Evolutionary conservation across 306 rosid species (phyloP).

Genomic region (Quercus alba): DNA sequence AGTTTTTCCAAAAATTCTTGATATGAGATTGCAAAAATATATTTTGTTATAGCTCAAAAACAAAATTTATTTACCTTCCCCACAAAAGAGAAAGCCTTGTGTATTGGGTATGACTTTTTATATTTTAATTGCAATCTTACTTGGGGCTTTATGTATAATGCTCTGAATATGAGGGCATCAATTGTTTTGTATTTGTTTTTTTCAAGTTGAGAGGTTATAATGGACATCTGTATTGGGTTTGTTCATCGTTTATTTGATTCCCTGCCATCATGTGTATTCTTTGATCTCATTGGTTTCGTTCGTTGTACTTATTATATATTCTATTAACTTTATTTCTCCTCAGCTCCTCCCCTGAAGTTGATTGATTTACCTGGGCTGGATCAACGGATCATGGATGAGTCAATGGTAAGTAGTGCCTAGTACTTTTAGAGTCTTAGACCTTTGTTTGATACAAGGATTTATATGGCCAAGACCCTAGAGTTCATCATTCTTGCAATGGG

Average conservation of each 20-base stretch:
- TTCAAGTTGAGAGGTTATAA: not conserved
- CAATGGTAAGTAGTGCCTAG: conserved; percentile 55
- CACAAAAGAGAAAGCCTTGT: too few species aligned
- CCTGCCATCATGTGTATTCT: conserved; percentile 1
- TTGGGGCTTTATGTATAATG: not conserved
- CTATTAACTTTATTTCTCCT: conserved; percentile 20
- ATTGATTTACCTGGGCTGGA: conserved; percentile 96
- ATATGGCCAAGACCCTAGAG: conserved; percentile 8
- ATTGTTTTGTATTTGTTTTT: too few species aligned
- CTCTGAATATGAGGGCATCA: not conserved
- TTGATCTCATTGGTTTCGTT: not conserved
- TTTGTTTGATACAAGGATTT: not conserved
- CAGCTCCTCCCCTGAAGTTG: conserved; percentile 97
- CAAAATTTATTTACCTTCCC: too few species aligned
- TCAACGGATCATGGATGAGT: conserved; percentile 88
- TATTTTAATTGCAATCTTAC: not conserved
- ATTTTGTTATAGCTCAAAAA: not conserved
- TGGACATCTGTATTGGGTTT: not conserved
- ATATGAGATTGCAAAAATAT: not conserved
- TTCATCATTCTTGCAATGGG: not conserved
- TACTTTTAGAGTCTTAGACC: conserved; percentile 17
- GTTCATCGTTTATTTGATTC: conserved; percentile 1
- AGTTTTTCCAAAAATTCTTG: not conserved
- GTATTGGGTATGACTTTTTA: too few species aligned
- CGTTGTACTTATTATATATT: conserved; percentile 16